These are phyloP conservation scores for Conoideocrella luteorostrata DNA, from an alignment of 2,329 filamentous ascomycete genomes.

Conservation along the genomic window DNA sequence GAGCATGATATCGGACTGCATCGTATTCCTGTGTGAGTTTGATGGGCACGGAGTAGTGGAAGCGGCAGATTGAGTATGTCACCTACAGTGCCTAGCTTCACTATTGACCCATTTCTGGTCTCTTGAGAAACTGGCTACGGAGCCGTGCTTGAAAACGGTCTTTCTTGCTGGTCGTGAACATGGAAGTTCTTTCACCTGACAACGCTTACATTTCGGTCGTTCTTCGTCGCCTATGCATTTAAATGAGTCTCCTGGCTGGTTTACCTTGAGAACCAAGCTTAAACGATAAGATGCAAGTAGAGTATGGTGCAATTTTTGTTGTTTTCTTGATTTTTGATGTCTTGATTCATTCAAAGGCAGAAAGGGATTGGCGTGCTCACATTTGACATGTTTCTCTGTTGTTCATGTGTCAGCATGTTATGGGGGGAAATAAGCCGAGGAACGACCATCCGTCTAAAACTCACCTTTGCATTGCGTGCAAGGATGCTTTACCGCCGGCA, in stretches of 20 bases:
- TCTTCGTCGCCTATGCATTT: slow-evolving; percentile 28
- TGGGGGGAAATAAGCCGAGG: background rate
- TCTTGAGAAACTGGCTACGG: slow-evolving; percentile 24
- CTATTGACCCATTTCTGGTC: slow-evolving; percentile 32
- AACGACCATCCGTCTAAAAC: background rate
- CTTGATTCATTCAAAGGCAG: background rate
- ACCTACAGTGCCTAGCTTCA: slow-evolving; percentile 27
- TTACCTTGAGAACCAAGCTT: no score
- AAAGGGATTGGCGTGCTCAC: slow-evolving; percentile 15
- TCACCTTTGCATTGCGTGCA: slow-evolving; percentile 30
- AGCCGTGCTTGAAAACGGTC: slow-evolving; percentile 31
- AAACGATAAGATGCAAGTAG: no score
- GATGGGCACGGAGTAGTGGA: background rate
- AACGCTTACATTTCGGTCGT: slow-evolving; percentile 29
- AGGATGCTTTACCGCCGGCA: slow-evolving; percentile 27
- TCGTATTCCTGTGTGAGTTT: background rate
- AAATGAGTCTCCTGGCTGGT: background rate
- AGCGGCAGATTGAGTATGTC: background rate
- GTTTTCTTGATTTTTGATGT: background rate
- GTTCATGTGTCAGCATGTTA: slow-evolving; percentile 9
- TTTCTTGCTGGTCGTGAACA: slow-evolving; percentile 28
- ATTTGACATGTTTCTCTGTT: slow-evolving; percentile 30
- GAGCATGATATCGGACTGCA: slow-evolving; percentile 15
- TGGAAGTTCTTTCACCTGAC: slow-evolving; percentile 24
- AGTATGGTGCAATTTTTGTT: no score